phyloP scores from a whole-genome alignment of 306 rosid species.

The Styphnolobium japonicum region DNA sequence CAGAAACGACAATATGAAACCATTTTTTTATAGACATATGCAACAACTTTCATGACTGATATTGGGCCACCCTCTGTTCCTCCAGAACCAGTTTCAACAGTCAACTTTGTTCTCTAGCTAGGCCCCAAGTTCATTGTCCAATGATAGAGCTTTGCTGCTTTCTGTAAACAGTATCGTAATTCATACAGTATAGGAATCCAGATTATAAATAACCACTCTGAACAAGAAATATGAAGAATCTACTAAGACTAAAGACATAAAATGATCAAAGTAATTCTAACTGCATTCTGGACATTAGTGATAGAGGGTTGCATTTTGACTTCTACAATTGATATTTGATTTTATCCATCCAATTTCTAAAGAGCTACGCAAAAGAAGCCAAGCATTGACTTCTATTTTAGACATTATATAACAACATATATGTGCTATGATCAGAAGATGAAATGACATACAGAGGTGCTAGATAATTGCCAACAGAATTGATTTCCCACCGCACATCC shows the following conservation, averaged over 20 bases:
- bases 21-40: not conserved
- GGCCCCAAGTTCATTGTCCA: not conserved
- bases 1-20: not conserved
- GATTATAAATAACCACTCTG: no score
- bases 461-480: conserved; percentile 26
- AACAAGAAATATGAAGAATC: conserved; percentile 18
- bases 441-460: not conserved
- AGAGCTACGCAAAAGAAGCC: conserved; percentile 11
- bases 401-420: conserved; percentile 12
- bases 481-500: conserved; percentile 13
- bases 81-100: not conserved
- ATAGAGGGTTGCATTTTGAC: not conserved
- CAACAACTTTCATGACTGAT: not conserved
- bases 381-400: conserved; percentile 10
- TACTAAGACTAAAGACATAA: conserved; percentile 1
- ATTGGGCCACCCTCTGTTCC: not conserved
- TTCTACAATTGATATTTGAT: not conserved
- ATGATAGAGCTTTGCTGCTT: not conserved
- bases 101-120: not conserved
- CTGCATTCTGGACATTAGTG: not conserved
- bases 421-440: conserved; percentile 8
- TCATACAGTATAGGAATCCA: no score
- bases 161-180: no score
- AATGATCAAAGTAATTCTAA: not conserved
- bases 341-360: conserved; percentile 24